Percentiles rank a stretch among this genome's conserved stretches.
These are phyloP conservation scores for Paracoccidioides brasiliensis DNA, from an alignment of 2,329 filamentous ascomycete species.

Conservation along the genomic window DNA sequence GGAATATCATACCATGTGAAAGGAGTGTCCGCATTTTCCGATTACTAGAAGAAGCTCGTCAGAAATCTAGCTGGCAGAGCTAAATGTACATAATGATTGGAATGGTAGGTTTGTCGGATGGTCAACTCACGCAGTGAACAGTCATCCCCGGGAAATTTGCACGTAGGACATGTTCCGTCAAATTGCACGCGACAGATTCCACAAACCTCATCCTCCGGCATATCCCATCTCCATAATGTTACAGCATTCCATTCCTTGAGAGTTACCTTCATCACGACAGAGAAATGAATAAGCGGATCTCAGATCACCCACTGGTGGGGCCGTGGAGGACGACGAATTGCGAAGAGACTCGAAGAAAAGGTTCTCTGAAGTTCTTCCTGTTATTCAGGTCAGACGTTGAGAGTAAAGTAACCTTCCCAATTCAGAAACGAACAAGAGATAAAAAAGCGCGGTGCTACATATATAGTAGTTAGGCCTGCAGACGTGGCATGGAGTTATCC, in stretches of 20 bases:
- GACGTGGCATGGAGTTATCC: too few relatives aligned
- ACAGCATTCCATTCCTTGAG: slow-evolving; percentile 90
- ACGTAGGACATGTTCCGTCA: slow-evolving; percentile 92
- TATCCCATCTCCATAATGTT: slow-evolving; percentile 94
- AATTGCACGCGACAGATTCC: slow-evolving; percentile 98
- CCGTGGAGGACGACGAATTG: too few relatives aligned
- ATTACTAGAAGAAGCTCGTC: slow-evolving; percentile 52
- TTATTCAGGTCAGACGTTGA: too few relatives aligned
- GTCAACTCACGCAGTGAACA: slow-evolving; percentile 65
- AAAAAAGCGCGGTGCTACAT: too few relatives aligned
- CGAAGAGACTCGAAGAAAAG: too few relatives aligned
- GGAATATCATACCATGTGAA: slow-evolving; percentile 63
- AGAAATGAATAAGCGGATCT: not conserved
- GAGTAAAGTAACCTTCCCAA: too few relatives aligned
- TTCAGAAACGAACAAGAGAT: too few relatives aligned
- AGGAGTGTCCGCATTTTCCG: slow-evolving; percentile 92
- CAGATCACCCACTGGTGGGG: too few relatives aligned
- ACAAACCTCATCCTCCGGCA: slow-evolving; percentile 93
- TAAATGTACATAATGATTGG: not conserved
- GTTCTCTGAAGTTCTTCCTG: too few relatives aligned
- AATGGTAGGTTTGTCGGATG: slow-evolving; percentile 1
- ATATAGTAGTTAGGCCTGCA: too few relatives aligned
- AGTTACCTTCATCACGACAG: slow-evolving; percentile 70
- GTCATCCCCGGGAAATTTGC: slow-evolving; percentile 94
- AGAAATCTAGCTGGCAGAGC: not conserved